Conservation (phyloP, 2,329 filamentous ascomycete species). For the Malbranchea cinnamomea region DNA sequence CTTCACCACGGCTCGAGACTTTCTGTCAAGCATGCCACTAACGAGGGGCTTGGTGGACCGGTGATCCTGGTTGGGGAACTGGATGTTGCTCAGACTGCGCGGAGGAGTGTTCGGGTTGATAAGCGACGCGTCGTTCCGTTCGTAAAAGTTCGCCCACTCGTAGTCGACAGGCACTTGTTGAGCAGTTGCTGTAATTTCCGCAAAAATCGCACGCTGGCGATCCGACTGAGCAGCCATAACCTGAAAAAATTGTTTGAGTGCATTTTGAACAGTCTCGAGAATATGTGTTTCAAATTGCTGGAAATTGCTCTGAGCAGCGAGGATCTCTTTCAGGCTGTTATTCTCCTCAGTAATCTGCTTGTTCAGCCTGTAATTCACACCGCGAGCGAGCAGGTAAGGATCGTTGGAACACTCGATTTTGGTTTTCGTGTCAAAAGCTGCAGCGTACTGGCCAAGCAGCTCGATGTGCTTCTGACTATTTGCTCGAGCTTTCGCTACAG, state of each 20-base stretch:
- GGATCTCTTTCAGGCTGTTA: slow-evolving; percentile 81
- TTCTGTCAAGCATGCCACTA: slow-evolving; percentile 78
- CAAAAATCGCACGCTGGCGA: slow-evolving; percentile 64
- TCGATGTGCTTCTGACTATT: slow-evolving; percentile 92
- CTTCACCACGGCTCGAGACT: slow-evolving; percentile 69
- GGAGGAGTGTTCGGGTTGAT: slow-evolving; percentile 64
- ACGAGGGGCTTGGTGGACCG: slow-evolving; percentile 64
- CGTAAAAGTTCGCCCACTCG: slow-evolving; percentile 77
- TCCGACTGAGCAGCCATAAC: slow-evolving; percentile 68
- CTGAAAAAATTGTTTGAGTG: slow-evolving; percentile 69
- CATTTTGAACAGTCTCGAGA: slow-evolving; percentile 65
- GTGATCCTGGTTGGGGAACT: slow-evolving; percentile 84
- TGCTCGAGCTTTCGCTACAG: slow-evolving; percentile 77
- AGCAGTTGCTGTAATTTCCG: slow-evolving; percentile 62
- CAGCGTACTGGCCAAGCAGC: slow-evolving; percentile 72
- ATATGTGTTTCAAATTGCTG: slow-evolving; percentile 76
- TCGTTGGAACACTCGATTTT: slow-evolving; percentile 60
- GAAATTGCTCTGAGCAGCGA: slow-evolving; percentile 85
- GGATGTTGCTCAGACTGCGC: slow-evolving; percentile 56
- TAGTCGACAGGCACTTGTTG: slow-evolving; percentile 71
- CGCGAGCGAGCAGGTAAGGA: slow-evolving; percentile 74
- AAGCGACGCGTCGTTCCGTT: slow-evolving; percentile 55
- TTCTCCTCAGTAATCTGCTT: slow-evolving; percentile 93
- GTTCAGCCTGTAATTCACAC: slow-evolving; percentile 68
- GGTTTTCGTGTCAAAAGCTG: slow-evolving; percentile 62